Evolutionary conservation across 1,284 basidiomycete species (phyloP).

Genomic region (Ustilago cynodontis): DNA sequence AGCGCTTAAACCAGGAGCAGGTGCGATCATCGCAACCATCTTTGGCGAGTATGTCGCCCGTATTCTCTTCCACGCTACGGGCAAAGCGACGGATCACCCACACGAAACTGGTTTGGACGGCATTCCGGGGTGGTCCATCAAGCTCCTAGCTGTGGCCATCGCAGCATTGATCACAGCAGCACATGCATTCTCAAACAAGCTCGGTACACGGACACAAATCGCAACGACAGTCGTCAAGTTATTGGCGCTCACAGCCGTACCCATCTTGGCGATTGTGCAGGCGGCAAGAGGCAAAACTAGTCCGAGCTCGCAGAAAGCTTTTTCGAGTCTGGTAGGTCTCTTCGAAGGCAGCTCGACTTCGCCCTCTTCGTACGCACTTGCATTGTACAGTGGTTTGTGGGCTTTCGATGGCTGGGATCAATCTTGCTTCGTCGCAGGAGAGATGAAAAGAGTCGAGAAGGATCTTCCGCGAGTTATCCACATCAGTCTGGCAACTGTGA

Average conservation of each 20-base stretch:
- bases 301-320: constrained; percentile 41
- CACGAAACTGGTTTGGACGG: constrained; percentile 78
- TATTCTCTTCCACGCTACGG: constrained; percentile 72
- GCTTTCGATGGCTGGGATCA: constrained; percentile 93
- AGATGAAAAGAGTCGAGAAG: constrained; percentile 86
- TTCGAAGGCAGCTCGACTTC: constrained; percentile 82
- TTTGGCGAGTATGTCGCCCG: constrained; percentile 83
- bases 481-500: constrained; percentile 83
- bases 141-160: constrained; percentile 83
- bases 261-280: constrained; percentile 80
- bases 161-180: constrained; percentile 80
- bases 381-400: constrained; percentile 94
- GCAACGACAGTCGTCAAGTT: constrained; percentile 90
- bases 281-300: constrained; percentile 75
- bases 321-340: constrained; percentile 69
- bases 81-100: constrained; percentile 74
- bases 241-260: constrained; percentile 76
- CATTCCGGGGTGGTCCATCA: constrained; percentile 92
- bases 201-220: constrained; percentile 85
- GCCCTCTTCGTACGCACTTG: constrained; percentile 88
- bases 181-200: constrained; percentile 81
- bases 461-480: constrained; percentile 92
- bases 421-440: constrained; percentile 85
- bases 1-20: constrained; percentile 74
- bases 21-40: constrained; percentile 73